These are phyloP conservation scores for Rhodotorula graminis DNA, from an alignment of 768 basidiomycete genomes.

Conservation along the genomic window DNA sequence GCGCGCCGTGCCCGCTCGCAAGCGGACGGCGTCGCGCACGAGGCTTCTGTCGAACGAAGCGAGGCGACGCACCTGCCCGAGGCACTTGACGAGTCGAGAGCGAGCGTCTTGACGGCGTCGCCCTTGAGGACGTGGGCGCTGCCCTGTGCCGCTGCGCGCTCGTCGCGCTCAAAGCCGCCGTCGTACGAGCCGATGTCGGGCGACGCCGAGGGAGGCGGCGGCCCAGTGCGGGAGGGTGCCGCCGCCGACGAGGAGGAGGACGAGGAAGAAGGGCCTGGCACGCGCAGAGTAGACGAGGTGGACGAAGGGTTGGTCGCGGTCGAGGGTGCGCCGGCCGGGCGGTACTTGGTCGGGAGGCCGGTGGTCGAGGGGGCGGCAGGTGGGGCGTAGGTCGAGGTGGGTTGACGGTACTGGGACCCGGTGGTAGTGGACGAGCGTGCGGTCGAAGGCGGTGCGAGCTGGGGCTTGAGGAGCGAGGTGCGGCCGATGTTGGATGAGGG, in stretches of 20 bases:
- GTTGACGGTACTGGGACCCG: not conserved
- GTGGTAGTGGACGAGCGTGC: not conserved
- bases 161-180: slow-evolving; percentile 89
- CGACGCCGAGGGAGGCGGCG: not conserved
- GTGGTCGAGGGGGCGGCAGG: not conserved
- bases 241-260: not conserved
- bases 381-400: not conserved
- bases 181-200: slow-evolving; percentile 75
- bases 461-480: slow-evolving; percentile 26
- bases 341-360: slow-evolving; percentile 30
- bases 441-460: not conserved
- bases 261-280: not conserved
- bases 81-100: slow-evolving; percentile 67
- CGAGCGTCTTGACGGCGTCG: slow-evolving; percentile 70
- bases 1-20: too few relatives aligned
- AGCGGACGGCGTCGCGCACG: not conserved
- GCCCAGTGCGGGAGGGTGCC: not conserved
- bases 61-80: slow-evolving; percentile 9
- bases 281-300: not conserved
- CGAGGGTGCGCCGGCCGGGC: not conserved
- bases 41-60: too few relatives aligned
- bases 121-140: slow-evolving; percentile 55
- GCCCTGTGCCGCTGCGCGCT: slow-evolving; percentile 50
- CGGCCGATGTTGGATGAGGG: slow-evolving; percentile 33
- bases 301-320: not conserved